Base-by-base conservation (phyloP, 306 rosid species). In the Citrullus mucosospermus region DNA sequence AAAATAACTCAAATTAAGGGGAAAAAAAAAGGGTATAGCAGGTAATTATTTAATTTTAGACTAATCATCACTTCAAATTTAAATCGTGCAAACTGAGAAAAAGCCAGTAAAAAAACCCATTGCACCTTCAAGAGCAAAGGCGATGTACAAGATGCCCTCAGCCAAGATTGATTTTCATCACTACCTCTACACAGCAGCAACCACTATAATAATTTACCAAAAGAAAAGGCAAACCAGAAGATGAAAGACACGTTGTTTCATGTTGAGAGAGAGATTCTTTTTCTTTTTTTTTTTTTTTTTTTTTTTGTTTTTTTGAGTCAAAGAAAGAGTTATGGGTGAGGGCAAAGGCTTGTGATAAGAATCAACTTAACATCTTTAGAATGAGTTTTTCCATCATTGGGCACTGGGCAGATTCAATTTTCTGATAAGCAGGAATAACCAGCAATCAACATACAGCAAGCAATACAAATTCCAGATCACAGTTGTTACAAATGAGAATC, bases 171-270 rank as follows among this genome's bases (percentile, higher is more conserved):
- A 50, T 48, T 48, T 71, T 71, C 77, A 48, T 71, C 59, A 71
- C 59, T 71, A 71, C 77, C 77, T 71, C 77, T 48, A 71, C 58
- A 22, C 77, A 15, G 18, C 76, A n/a, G 36, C 76, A 70, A 46
- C 76, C 57, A 70, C 38, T 5, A 46, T 25, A 44, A 46, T 70
- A 22, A 46, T 70, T 25, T 11, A 44, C 17, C 36, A 20, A 70
- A 70, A 70, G 36, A 20, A 22, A 44, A 44, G 0, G 15, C 53
- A 66, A n/a, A 59, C 13, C 16, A 20, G 9, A 22, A 20, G 10
- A 10, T 13, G 56, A 69, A 10, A 44, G 75, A 43, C 0, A 2
- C 6, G 10, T 41, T 48, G 38, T 2, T 43, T 4, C 2, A 22
- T 1, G 13, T 38, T 38, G 10, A 6, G 18, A 28, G 18, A 67